A percentile compares a stretch with the other conserved stretches of the same genome.
These are phyloP conservation scores for Adansonia gregorii DNA, from an alignment of 441 rosid genomes.

Conservation along the genomic window DNA sequence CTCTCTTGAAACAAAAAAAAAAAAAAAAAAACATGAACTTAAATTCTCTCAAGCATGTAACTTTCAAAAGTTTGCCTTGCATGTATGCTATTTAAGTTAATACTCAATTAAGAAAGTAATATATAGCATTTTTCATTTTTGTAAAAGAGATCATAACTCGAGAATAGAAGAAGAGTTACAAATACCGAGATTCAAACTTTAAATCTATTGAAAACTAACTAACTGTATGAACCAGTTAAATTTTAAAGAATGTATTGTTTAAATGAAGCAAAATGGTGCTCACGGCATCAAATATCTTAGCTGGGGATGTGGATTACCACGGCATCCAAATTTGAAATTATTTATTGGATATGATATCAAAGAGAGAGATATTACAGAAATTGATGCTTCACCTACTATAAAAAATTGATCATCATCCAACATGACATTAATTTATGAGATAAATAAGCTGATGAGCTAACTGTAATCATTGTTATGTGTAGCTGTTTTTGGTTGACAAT, in stretches of 20 bases:
- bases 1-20: too few species aligned
- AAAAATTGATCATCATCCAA: conserved; percentile 5
- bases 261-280: background rate
- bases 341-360: background rate
- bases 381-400: background rate
- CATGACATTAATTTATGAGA: conserved; percentile 1
- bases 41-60: too few species aligned
- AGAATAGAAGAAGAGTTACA: too few species aligned
- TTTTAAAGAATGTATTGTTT: background rate
- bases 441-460: background rate
- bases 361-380: background rate
- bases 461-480: background rate
- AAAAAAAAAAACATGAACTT: too few species aligned
- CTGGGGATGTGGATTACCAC: background rate
- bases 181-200: too few species aligned
- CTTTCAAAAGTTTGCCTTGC: too few species aligned
- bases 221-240: too few species aligned
- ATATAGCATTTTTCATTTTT: too few species aligned
- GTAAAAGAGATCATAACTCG: too few species aligned
- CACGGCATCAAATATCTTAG: background rate
- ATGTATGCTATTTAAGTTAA: too few species aligned
- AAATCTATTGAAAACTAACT: too few species aligned
- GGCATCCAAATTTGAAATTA: background rate
- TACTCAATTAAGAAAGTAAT: too few species aligned
- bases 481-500: conserved; percentile 12